Evolutionary conservation across 2,329 filamentous ascomycete genomes (phyloP), one percentile per base, ranked within the genome.

Genomic region (Chalaropsis thielavioides): DNA sequence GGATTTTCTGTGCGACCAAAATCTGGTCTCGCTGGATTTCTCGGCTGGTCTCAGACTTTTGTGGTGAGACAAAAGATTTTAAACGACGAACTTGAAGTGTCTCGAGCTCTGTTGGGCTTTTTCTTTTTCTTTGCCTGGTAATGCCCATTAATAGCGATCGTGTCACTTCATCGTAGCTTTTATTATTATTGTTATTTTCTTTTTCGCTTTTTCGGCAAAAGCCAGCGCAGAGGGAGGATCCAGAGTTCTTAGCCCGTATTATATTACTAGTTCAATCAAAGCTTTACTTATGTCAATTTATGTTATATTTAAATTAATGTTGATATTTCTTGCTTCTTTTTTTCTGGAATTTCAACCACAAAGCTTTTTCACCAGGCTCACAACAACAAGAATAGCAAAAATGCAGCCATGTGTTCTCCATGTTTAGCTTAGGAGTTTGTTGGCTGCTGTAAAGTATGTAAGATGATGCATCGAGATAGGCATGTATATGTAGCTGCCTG

Each of bases 1-100:
- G 51, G 51, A 56, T 56, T 56, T 56, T n/a, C 51, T 56, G 51
- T 56, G 51, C 27, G 13, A 56, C 51, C 51, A 35, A 44, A 35
- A 56, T 56, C 22, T 8, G 31, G 27, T 56, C 22, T 22, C 24
- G 27, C 27, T 56, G 51, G 51, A 27, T 27, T 56, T 56, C 51
- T 56, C 51, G 51, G 51, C 10, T 56, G 51, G 51, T 56, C 51
- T 56, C 51, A 56, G 51, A 56, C n/a, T 5, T 31, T 56, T 17
- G 22, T 56, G 31, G 24, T 56, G 51, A 56, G 51, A 56, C 51
- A 56, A 8, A 35, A n/a, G n/a, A 56, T 56, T 22, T 56, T 56
- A 56, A 56, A 56, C 51, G 51, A 56, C 51, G 22, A 56, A 56
- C 51, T 56, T 4, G 51, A 31, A 11, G 51, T 56, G 27, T 56